phyloP scores from a whole-genome alignment of 805 yeast genomes.

The Blastobotrys americana region DNA sequence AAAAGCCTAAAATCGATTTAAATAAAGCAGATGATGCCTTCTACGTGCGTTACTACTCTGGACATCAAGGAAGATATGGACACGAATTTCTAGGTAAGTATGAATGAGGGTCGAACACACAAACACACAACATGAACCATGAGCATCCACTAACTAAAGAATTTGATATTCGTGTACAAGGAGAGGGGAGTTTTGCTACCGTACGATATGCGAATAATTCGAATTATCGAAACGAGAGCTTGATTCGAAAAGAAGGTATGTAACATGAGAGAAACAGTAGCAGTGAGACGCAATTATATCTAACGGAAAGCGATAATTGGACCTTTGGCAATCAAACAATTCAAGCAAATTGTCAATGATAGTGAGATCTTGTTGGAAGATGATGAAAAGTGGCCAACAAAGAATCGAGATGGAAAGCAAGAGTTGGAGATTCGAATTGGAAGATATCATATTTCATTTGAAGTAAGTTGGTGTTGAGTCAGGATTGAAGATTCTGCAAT shows the following conservation, averaged over 20 bases:
- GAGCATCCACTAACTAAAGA: slow-evolving; percentile 18
- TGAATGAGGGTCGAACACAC: background rate
- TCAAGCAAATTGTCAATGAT: slow-evolving; percentile 32
- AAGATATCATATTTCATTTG: slow-evolving; percentile 30
- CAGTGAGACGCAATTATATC: background rate
- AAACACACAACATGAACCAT: too few relatives aligned
- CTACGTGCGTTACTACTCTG: slow-evolving; percentile 39
- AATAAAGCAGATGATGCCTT: slow-evolving; percentile 26
- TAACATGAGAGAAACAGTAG: background rate
- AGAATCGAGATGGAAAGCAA: slow-evolving; percentile 36
- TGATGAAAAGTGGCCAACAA: slow-evolving; percentile 38
- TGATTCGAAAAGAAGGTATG: slow-evolving; percentile 34
- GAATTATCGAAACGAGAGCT: slow-evolving; percentile 38
- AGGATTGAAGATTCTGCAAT: background rate
- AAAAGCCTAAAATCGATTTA: slow-evolving; percentile 6
- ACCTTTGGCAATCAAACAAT: slow-evolving; percentile 30
- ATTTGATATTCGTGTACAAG: slow-evolving; percentile 29
- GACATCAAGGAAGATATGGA: slow-evolving; percentile 39
- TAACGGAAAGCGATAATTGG: slow-evolving; percentile 29
- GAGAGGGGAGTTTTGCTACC: slow-evolving; percentile 28
- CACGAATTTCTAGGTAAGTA: slow-evolving; percentile 38
- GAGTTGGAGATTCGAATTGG: slow-evolving; percentile 37
- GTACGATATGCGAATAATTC: slow-evolving; percentile 41
- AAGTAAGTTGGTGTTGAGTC: slow-evolving; percentile 18
- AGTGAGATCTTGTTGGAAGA: slow-evolving; percentile 38